These are phyloP conservation scores for Fusarium goolgardi DNA, from an alignment of 2,329 filamentous ascomycete genomes.

Conservation along the genomic window DNA sequence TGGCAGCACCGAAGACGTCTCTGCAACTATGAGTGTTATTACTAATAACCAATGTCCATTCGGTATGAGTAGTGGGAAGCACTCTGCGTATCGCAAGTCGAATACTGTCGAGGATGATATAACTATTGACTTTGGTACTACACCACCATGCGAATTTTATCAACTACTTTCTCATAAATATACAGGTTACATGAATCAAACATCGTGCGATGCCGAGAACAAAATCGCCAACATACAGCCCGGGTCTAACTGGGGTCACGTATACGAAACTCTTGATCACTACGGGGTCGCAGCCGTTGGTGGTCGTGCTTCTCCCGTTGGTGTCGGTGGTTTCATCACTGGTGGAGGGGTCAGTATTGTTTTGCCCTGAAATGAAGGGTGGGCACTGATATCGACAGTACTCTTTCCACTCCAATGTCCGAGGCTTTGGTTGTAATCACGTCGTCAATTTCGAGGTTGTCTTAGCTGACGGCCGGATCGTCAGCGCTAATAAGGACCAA, in stretches of 20 bases:
- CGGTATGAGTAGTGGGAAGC: neutral
- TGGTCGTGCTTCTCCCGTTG: neutral
- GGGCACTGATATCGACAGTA: neutral
- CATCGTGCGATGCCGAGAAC: neutral
- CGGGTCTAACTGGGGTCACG: neutral
- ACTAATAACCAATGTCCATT: neutral
- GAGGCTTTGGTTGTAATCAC: neutral
- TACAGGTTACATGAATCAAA: neutral
- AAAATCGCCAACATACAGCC: neutral
- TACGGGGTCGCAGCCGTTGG: neutral
- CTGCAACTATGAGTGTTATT: neutral
- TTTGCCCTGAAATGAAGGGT: rapidly evolving
- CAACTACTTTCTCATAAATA: rapidly evolving
- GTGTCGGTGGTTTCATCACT: neutral
- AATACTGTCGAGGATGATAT: neutral
- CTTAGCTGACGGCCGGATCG: neutral
- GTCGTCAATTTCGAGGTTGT: neutral
- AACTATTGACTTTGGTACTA: neutral
- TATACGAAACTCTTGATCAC: neutral
- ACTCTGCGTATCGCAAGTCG: neutral
- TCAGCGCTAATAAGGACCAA: neutral
- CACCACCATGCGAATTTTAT: neutral
- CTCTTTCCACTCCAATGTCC: neutral
- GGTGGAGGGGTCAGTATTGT: neutral
- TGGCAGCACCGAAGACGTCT: neutral